Base-by-base conservation (phyloP, 805 yeast species). In the Kregervanrija pseudodelftensis region DNA sequence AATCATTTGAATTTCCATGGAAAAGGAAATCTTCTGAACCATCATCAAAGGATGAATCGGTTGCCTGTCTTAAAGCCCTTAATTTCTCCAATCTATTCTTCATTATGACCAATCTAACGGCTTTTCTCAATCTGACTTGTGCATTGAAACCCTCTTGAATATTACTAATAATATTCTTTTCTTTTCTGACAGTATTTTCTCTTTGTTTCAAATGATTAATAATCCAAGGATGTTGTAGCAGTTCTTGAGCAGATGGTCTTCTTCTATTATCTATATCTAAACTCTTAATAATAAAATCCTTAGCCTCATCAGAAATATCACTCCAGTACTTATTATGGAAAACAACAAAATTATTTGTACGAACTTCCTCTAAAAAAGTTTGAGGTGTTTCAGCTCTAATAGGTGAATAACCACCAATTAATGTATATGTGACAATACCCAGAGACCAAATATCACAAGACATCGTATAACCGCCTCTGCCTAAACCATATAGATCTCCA, bases 391-490 rank as follows among this genome's bases (percentile, higher is more conserved):
- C 96, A 0, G 96, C 79, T 41, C 90, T 68, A 64, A 91, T 88
- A 3, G 98, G 96, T 5, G 95, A 83, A 60, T 89, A 88, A 0
- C 99, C 99, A 54, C 93, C 88, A 38, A 91, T 70, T 39, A 90
- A 67, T 0, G 97, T 90, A 63, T 88, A 93, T 0, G 96, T 79
- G 38, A 91, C 87, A 8, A 91, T 95, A 33, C 99, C 99, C 35
- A 91, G 60, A 1, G 95, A 85, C 99, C 99, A 91, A 44, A 91
- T 77, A 62, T 91, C 99, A 66, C 96, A 91, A 1, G 96, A 91
- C 57, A 85, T 87, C 35, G 96, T 95, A 65, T 91, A 97, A 8
- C 96, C 98, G 12, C 57, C 61, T 43, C 49, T 56, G n/a, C 67
- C 67, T 35, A 63, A 49, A 4, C 65, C 66, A 43, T 63, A 63